Base-by-base conservation (phyloP, 768 basidiomycete genomes). In the Auriscalpium vulgare region DNA sequence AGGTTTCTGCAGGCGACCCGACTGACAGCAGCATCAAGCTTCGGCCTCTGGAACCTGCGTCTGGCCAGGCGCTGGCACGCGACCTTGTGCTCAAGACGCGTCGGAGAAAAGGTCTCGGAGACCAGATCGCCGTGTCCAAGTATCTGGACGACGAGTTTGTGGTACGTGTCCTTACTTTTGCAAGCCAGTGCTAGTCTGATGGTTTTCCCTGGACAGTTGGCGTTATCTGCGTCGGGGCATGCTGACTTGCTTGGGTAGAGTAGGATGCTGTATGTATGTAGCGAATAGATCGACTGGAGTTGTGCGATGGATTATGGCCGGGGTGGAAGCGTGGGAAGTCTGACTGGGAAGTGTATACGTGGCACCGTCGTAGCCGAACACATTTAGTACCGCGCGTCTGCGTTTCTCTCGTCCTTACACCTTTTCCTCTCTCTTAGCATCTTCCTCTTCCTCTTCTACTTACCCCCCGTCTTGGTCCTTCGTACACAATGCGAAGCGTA, bases 71-170 rank as follows among this genome's bases (percentile, higher is more conserved):
- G 29, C 77, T 98, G 45, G 95, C 95, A 47, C 74, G 95, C 60
- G 95, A 99, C 72, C 79, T 99, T 45, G 94, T 97, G 47, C 76
- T 99, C 53, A 99, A 99, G 75, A 97, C 95, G 17, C 84, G 97
- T 56, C 79, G 97, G 72, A 78, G 97, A 67, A 99, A 99, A 69
- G 97, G 97, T 19, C 81, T 98, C 34, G 93, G 93, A 23, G 95
- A 98, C 71, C 91, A 93, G 72, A 95, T 98, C 60, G 91, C 94
- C 8, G 95, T 97, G 58, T 93, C 94, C 36, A 97, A 97, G 71
- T 97, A 97, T 73, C 70, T 97, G 68, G 95, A 97, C 69, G 93
- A 97, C 67, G 95, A 97, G 77, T 95, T 95, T 78, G 86, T 91
- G 76, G 85, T 90, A 69, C 67, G 87, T 80, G 16, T 14, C 40